These are phyloP conservation scores for Trichomonascus vanleenenianus DNA, from an alignment of 805 yeast species.

Conservation along the genomic window DNA sequence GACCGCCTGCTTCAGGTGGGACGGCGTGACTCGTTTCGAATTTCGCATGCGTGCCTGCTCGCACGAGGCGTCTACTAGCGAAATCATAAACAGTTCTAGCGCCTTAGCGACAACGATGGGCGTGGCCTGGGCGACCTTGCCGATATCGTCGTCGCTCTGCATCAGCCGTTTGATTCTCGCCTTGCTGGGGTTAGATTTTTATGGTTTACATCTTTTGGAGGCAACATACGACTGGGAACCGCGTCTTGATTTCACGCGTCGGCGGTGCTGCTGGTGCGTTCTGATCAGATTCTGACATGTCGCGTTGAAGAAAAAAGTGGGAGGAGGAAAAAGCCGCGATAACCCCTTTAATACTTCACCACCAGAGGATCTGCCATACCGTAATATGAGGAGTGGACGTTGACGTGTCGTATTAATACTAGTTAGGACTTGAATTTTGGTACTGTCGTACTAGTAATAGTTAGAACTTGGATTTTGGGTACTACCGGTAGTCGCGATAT, in stretches of 20 bases:
- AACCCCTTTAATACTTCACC: too few relatives aligned
- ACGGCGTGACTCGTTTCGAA: slow-evolving; percentile 72
- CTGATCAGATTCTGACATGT: too few relatives aligned
- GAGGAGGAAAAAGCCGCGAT: too few relatives aligned
- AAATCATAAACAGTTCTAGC: slow-evolving; percentile 81
- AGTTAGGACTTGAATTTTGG: too few relatives aligned
- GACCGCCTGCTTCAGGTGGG: slow-evolving; percentile 78
- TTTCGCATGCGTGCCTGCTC: slow-evolving; percentile 69
- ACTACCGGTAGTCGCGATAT: too few relatives aligned
- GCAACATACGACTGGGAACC: slow-evolving; percentile 30
- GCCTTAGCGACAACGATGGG: slow-evolving; percentile 98
- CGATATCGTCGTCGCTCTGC: slow-evolving; percentile 98
- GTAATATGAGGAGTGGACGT: too few relatives aligned
- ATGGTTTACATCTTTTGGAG: too few relatives aligned
- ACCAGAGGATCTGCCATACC: too few relatives aligned
- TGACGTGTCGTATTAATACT: too few relatives aligned
- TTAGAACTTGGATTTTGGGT: too few relatives aligned
- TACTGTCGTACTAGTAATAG: too few relatives aligned
- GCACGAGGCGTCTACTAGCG: slow-evolving; percentile 77
- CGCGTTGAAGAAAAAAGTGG: too few relatives aligned
- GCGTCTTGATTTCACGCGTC: slow-evolving; percentile 31
- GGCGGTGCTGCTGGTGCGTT: background rate
- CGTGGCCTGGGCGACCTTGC: slow-evolving; percentile 97
- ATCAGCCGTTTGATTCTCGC: slow-evolving; percentile 93
- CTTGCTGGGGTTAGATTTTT: background rate